Base-by-base conservation (phyloP, 2,329 filamentous ascomycete species). In the Sclerotinia trifoliorum region DNA sequence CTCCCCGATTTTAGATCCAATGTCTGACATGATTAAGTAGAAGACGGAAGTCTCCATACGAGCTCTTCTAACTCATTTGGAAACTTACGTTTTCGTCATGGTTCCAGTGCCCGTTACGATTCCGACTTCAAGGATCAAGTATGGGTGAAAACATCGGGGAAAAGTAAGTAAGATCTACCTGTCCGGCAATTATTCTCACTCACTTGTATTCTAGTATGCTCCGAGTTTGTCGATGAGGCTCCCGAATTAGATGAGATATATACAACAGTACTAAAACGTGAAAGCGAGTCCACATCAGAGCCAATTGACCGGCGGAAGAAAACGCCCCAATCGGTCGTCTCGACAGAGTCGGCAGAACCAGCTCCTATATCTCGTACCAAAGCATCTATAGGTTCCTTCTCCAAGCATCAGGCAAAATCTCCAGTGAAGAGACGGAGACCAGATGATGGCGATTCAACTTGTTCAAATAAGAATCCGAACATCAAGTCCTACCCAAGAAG, bases 31-130 rank as follows among this genome's bases (percentile, higher is more conserved):
- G 24, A 32, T 35, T 46, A 39, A 24, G 5, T 35, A 66, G 64
- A 66, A 42, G 55, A 66, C 21, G 64, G 46, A 39, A 60, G 26
- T 39, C 39, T 13, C n/a, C 44, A 58, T n/a, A 11, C 54, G 32
- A 49, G n/a, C 29, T 39, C 32, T 60, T 19, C 44, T 8, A 51
- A 51, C 21, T 70, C 57, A 5, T 66, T 68, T 46, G 69, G 66
- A 29, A 71, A 68, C 11, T 39, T 71, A 21, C 69, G 69, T 24
- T 79, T 79, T 68, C 71, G 76, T 13, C 77, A 78, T 72, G 77
- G 77, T 39, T 78, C 77, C 21, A 76, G 74, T 70, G 76, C 76
- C 24, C 74, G 71, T 69, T 78, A 77, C 70, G 73, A 77, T 68
- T 69, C 70, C 49, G 71, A 74, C 46, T 78, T 79, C 39, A 73